phyloP scores from a whole-genome alignment of 495 filamentous ascomycete genomes.

The Penicillium nucicola region DNA sequence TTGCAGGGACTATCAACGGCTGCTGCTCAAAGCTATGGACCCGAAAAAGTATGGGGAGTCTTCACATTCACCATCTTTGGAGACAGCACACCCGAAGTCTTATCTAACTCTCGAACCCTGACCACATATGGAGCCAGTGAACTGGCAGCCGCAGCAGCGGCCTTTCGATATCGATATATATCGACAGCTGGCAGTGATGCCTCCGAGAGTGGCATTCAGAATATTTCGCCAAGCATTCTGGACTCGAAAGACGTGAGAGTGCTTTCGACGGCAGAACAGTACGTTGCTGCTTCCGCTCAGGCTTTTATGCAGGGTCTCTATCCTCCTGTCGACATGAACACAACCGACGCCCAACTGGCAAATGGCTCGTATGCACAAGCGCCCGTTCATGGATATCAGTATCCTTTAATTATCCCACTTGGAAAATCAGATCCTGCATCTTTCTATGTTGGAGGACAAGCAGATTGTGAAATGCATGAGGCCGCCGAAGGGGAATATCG shows the following conservation, averaged over 20 bases:
- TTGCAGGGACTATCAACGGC: constrained; percentile 12
- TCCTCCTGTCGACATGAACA: constrained; percentile 54
- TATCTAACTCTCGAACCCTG: constrained; percentile 40
- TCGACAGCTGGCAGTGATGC: constrained; percentile 35
- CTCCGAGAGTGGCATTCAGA: constrained; percentile 34
- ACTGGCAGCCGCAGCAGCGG: constrained; percentile 56
- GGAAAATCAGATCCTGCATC: constrained; percentile 50
- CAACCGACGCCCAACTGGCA: constrained; percentile 42
- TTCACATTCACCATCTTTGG: constrained; percentile 74
- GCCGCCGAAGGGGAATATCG: constrained; percentile 35
- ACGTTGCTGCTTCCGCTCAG: constrained; percentile 58
- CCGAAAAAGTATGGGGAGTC: constrained; percentile 61
- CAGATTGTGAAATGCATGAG: constrained; percentile 49
- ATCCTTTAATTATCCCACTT: constrained; percentile 56
- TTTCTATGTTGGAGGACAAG: constrained; percentile 57
- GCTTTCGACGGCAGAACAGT: constrained; percentile 44
- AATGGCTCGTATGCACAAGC: constrained; percentile 55
- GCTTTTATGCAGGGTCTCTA: constrained; percentile 83
- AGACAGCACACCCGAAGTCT: constrained; percentile 63
- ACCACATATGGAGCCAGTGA: constrained; percentile 69
- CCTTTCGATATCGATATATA: constrained; percentile 60
- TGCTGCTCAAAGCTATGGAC: constrained; percentile 21
- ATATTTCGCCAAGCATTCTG: constrained; percentile 41
- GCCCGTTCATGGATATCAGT: constrained; percentile 74
- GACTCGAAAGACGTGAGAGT: constrained; percentile 46